Evolutionary conservation across 1,284 basidiomycete species (phyloP).

Genomic region (Schizophyllum commune): DNA sequence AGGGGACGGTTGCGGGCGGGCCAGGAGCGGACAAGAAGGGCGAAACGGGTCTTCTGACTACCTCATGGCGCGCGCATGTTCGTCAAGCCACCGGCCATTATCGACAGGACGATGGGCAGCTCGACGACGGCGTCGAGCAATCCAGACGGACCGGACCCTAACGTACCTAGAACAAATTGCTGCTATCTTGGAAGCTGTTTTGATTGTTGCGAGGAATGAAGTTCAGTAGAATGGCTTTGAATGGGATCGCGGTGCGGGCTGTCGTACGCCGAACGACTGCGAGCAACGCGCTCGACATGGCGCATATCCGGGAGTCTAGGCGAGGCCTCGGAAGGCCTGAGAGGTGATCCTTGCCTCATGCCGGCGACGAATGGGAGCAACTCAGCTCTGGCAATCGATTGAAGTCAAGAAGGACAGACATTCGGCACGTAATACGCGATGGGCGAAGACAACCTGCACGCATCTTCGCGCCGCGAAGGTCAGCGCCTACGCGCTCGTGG

Average conservation of each 20-base stretch:
- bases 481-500: neutral
- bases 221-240: neutral
- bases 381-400: neutral
- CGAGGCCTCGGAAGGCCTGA: neutral
- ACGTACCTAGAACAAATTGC: too few relatives aligned
- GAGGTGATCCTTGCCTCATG: neutral
- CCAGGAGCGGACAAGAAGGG: neutral
- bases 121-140: neutral
- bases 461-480: neutral
- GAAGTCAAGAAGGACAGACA: neutral
- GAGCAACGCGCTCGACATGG: neutral
- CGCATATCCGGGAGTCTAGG: neutral
- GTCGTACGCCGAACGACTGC: neutral
- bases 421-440: neutral
- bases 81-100: neutral
- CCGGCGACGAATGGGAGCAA: neutral
- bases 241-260: neutral
- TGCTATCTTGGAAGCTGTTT: neutral
- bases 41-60: neutral
- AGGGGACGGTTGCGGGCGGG: neutral
- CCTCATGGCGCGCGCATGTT: neutral
- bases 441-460: neutral
- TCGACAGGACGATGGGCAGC: neutral
- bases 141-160: neutral
- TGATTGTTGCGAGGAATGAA: neutral